Evolutionary conservation across 305 asterid species (phyloP).

Genomic region (Fraxinus floribunda): DNA sequence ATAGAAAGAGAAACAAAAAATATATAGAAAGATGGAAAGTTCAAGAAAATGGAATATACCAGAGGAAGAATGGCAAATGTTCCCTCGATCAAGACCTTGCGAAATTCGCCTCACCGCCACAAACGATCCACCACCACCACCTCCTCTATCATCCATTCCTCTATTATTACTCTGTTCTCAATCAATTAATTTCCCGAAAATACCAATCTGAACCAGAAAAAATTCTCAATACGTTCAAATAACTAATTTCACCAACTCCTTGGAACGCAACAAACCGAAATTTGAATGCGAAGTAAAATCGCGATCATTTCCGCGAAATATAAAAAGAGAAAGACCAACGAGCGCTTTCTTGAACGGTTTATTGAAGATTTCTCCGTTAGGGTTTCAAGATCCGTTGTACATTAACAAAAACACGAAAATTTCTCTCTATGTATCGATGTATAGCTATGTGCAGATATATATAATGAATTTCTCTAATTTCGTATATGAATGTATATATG

Average conservation of each 20-base stretch:
- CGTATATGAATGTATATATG: conserved; percentile 17
- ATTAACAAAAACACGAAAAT: conserved; percentile 3
- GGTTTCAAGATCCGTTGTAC: conserved; percentile 38
- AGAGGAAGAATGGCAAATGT: conserved; percentile 70
- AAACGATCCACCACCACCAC: conserved; percentile 64
- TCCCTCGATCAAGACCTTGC: conserved; percentile 85
- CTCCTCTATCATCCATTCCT: conserved; percentile 79
- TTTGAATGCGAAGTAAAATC: conserved; percentile 27
- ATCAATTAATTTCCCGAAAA: conserved; percentile 13
- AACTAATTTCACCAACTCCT: conserved; percentile 9
- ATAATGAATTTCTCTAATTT: not conserved
- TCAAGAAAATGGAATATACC: conserved; percentile 40
- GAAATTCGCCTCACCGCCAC: conserved; percentile 95
- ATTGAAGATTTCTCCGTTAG: conserved; percentile 25
- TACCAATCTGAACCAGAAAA: conserved; percentile 18
- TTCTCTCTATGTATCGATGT: not conserved
- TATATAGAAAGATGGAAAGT: not conserved
- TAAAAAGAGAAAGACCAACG: conserved; percentile 22
- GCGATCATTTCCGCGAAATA: conserved; percentile 19
- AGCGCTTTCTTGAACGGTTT: conserved; percentile 27
- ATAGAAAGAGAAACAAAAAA: conserved; percentile 1
- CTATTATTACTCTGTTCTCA: conserved; percentile 22
- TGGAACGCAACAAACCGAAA: not conserved
- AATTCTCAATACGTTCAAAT: not conserved
- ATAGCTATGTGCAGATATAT: conserved; percentile 16